These are phyloP conservation scores for Amanita phalloides DNA, from an alignment of 768 basidiomycete species.

Conservation along the genomic window DNA sequence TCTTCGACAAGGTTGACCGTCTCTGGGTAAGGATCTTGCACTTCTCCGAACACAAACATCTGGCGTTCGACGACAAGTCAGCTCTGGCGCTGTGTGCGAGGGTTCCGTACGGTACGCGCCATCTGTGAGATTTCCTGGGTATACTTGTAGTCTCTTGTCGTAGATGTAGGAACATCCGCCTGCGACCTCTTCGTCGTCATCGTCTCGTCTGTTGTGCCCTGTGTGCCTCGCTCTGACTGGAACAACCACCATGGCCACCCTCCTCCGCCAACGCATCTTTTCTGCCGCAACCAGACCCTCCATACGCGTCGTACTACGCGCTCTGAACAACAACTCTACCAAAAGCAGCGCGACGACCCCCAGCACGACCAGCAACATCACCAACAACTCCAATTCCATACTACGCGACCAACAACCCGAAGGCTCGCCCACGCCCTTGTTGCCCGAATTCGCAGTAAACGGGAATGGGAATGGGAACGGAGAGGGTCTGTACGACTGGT, in stretches of 20 bases:
- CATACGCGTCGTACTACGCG: background rate
- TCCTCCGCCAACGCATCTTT: background rate
- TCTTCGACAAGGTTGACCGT: constrained; percentile 95
- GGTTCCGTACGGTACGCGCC: constrained; percentile 31
- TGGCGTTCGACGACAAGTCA: constrained; percentile 15
- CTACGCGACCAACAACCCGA: background rate
- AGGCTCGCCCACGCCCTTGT: background rate
- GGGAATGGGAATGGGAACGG: constrained; percentile 2
- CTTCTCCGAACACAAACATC: constrained; percentile 98
- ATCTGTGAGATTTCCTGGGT: constrained; percentile 90
- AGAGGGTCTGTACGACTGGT: constrained; percentile 64
- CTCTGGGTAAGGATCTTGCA: constrained; percentile 79
- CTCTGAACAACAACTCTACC: background rate
- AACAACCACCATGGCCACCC: background rate
- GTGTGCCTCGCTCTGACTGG: background rate
- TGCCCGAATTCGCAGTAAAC: constrained; percentile 1
- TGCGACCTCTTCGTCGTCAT: constrained; percentile 5
- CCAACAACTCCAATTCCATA: constrained; percentile 3
- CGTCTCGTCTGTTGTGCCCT: background rate
- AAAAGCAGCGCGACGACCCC: background rate
- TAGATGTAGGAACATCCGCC: constrained; percentile 8
- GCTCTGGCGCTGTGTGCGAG: too few species aligned
- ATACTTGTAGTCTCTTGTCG: constrained; percentile 70
- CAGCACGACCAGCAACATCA: background rate
- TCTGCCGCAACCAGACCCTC: background rate